Percentiles rank a stretch among this genome's conserved stretches.
Evolutionary conservation across 2,329 filamentous ascomycete species (phyloP).

Genomic region (Lecanosticta acicola): DNA sequence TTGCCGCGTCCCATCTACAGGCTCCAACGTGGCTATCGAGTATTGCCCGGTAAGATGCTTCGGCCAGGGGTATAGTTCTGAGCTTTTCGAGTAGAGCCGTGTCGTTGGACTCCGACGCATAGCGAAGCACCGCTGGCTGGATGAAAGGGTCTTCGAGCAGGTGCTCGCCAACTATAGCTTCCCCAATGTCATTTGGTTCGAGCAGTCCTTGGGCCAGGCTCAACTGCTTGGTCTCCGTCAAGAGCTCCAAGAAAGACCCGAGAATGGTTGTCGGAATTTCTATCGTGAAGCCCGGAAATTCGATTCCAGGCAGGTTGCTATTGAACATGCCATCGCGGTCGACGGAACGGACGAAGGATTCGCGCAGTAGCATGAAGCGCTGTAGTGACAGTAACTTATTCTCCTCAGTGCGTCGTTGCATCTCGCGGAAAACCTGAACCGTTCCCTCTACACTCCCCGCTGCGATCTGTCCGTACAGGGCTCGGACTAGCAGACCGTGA

Average conservation of each 20-base stretch:
- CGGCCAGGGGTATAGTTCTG: constrained; percentile 4
- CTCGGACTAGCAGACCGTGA: constrained; percentile 40
- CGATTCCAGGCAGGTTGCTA: constrained; percentile 32
- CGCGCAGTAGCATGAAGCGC: constrained; percentile 27
- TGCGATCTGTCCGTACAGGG: constrained; percentile 37
- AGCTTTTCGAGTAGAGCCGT: constrained; percentile 29
- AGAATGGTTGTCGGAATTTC: constrained; percentile 45
- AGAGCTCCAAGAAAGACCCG: constrained; percentile 48
- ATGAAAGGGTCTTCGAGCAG: constrained; percentile 46
- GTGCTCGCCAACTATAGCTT: constrained; percentile 45
- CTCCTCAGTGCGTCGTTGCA: constrained; percentile 39
- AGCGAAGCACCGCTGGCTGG: constrained; percentile 50
- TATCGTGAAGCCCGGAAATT: constrained; percentile 42
- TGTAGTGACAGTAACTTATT: constrained; percentile 41
- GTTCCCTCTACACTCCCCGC: constrained; percentile 37
- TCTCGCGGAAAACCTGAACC: constrained; percentile 33
- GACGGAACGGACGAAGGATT: constrained; percentile 23
- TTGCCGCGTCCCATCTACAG: constrained; percentile 38
- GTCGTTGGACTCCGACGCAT: constrained; percentile 48
- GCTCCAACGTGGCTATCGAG: constrained; percentile 40
- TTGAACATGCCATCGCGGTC: constrained; percentile 20
- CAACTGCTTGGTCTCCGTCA: constrained; percentile 42
- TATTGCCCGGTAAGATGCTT: constrained; percentile 29
- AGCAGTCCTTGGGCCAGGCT: constrained; percentile 51
- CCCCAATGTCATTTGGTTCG: constrained; percentile 48